phyloP scores from a whole-genome alignment of 179 eudicot genomes.

The Silene noctiflora region DNA sequence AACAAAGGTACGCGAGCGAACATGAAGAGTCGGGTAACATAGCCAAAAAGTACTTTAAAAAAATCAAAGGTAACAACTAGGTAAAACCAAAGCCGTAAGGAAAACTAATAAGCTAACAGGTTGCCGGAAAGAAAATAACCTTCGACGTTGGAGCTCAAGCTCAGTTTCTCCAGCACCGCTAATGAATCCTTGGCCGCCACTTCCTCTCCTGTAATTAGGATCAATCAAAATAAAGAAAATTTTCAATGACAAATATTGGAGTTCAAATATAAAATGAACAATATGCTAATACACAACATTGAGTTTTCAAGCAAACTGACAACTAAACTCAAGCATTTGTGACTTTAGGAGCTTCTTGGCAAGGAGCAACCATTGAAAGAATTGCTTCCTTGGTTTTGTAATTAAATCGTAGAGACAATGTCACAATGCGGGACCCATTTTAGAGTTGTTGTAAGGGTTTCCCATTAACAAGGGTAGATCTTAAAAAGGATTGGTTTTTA shows the following conservation, averaged over 20 bases:
- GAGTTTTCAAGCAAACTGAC: slow-evolving; percentile 6
- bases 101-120: background rate
- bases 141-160: slow-evolving; percentile 95
- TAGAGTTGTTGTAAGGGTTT: too few species aligned
- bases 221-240: slow-evolving; percentile 11
- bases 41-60: background rate
- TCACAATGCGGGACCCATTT: too few species aligned
- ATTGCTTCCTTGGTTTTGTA: too few species aligned
- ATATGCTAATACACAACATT: background rate
- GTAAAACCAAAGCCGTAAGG: background rate
- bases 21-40: too few species aligned
- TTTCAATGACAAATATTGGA: slow-evolving; percentile 10
- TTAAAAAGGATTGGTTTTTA: too few species aligned
- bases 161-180: slow-evolving; percentile 99
- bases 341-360: too few species aligned
- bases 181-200: slow-evolving; percentile 92
- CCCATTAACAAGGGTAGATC: too few species aligned
- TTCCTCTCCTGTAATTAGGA: slow-evolving; percentile 74
- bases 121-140: slow-evolving; percentile 43
- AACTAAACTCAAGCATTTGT: background rate
- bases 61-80: slow-evolving; percentile 3
- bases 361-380: too few species aligned
- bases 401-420: too few species aligned
- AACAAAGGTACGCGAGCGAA: too few species aligned
- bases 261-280: background rate